These are phyloP conservation scores for Oemleria cerasiformis DNA, from an alignment of 306 rosid species.

Conservation along the genomic window DNA sequence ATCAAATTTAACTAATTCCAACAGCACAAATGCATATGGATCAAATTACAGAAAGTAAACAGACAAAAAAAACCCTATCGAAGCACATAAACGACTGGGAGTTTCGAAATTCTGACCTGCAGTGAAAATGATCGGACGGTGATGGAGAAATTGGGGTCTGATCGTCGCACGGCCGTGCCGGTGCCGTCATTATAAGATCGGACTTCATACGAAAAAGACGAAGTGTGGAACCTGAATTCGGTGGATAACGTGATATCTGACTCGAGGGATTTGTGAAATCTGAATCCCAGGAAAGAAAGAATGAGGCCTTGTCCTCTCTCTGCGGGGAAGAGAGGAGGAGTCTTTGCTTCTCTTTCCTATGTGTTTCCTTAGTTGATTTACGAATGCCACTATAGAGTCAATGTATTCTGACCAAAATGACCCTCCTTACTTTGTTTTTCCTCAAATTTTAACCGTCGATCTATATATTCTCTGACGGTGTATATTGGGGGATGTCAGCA, in stretches of 20 bases:
- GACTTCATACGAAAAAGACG: constrained; percentile 32
- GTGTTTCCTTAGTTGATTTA: too few species aligned
- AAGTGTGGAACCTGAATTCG: constrained; percentile 19
- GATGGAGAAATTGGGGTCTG: constrained; percentile 30
- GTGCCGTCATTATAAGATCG: constrained; percentile 38
- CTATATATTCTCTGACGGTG: too few species aligned
- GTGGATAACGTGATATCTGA: background rate
- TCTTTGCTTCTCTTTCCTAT: background rate
- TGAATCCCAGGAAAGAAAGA: constrained; percentile 9
- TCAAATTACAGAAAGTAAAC: background rate
- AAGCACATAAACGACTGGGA: background rate
- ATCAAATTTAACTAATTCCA: background rate
- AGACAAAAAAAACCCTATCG: background rate
- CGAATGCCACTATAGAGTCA: background rate
- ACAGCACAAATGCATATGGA: background rate
- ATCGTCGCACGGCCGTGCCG: constrained; percentile 47
- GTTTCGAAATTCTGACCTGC: constrained; percentile 38
- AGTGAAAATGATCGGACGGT: constrained; percentile 32
- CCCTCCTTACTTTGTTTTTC: background rate
- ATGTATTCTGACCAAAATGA: background rate
- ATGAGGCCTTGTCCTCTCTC: background rate
- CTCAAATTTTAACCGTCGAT: background rate
- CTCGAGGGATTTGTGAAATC: constrained; percentile 4
- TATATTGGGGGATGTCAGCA: too few species aligned
- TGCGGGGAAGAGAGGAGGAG: background rate